phyloP scores from a whole-genome alignment of 176 grass and related monocot genomes.

The Thalia dealbata region DNA sequence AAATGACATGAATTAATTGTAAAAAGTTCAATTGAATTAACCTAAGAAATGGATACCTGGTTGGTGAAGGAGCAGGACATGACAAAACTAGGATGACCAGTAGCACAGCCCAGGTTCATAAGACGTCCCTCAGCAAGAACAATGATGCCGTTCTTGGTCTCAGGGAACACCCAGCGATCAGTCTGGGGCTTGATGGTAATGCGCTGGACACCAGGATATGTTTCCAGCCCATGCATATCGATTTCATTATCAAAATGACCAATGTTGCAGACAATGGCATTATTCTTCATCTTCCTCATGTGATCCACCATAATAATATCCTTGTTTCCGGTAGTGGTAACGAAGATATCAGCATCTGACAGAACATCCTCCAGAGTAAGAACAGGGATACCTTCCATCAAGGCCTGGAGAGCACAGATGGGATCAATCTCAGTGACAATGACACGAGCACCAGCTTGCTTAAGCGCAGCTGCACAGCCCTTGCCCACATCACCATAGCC shows the following conservation, averaged over 20 bases:
- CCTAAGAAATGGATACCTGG: slow-evolving; percentile 45
- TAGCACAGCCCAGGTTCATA: slow-evolving; percentile 94
- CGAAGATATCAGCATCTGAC: slow-evolving; percentile 79
- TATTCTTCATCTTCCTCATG: too few species aligned
- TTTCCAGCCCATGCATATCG: slow-evolving; percentile 77
- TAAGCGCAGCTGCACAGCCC: slow-evolving; percentile 86
- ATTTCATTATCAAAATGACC: slow-evolving; percentile 99
- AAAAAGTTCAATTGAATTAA: neutral
- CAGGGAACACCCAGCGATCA: slow-evolving; percentile 93
- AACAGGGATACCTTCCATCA: slow-evolving; percentile 88
- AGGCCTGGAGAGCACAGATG: slow-evolving; percentile 93
- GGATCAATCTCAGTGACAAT: slow-evolving; percentile 95
- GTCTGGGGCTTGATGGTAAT: slow-evolving; percentile 99
- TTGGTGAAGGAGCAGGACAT: slow-evolving; percentile 99
- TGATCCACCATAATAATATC: too few species aligned
- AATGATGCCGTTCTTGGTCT: slow-evolving; percentile 77
- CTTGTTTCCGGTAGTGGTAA: slow-evolving; percentile 98
- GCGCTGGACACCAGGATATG: slow-evolving; percentile 81
- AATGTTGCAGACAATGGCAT: too few species aligned
- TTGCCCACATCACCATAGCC: slow-evolving; percentile 98
- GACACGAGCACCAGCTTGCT: slow-evolving; percentile 90
- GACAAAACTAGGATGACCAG: slow-evolving; percentile 96
- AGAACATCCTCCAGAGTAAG: slow-evolving; percentile 81
- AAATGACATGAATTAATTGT: too few species aligned
- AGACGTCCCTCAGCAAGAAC: slow-evolving; percentile 92